Conservation (phyloP, 805 yeast species). For the Starmerella kuoi region DNA sequence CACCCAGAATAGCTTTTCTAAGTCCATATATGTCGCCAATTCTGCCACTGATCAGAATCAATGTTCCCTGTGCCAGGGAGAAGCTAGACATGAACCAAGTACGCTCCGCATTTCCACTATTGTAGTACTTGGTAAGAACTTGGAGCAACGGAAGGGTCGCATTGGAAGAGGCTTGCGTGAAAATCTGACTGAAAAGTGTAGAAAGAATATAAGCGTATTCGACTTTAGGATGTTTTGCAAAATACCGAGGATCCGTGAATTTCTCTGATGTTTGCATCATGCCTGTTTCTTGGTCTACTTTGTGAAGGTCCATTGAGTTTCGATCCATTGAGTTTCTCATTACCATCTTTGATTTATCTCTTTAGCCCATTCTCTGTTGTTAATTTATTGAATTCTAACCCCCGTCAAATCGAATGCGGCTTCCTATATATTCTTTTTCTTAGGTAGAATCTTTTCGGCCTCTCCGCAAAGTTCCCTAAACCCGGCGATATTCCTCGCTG, state of each 20-base stretch:
- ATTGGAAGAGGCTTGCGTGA: constrained; percentile 34
- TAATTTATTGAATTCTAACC: not conserved
- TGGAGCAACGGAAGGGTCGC: constrained; percentile 21
- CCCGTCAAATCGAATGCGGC: too few species aligned
- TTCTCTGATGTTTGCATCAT: constrained; percentile 4
- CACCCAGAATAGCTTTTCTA: constrained; percentile 39
- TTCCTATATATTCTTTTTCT: too few species aligned
- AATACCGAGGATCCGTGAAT: constrained; percentile 12
- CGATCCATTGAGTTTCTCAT: not conserved
- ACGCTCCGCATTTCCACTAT: constrained; percentile 24
- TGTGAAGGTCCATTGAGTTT: too few species aligned
- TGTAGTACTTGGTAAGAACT: constrained; percentile 26
- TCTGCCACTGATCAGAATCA: constrained; percentile 54
- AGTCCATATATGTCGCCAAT: constrained; percentile 62
- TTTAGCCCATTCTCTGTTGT: not conserved
- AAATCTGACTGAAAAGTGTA: constrained; percentile 50
- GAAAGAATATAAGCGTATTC: constrained; percentile 14
- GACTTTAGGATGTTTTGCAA: constrained; percentile 4
- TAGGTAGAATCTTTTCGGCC: too few species aligned
- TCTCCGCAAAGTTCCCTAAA: too few species aligned
- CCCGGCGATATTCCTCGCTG: too few species aligned
- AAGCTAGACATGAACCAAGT: constrained; percentile 62
- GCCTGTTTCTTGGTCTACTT: too few species aligned
- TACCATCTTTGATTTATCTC: not conserved
- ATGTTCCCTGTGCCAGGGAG: constrained; percentile 59